A percentile compares a stretch with the other conserved stretches of the same genome.
phyloP scores from a whole-genome alignment of 1,284 basidiomycete species.

The Kalmanozyma brasiliensis region DNA sequence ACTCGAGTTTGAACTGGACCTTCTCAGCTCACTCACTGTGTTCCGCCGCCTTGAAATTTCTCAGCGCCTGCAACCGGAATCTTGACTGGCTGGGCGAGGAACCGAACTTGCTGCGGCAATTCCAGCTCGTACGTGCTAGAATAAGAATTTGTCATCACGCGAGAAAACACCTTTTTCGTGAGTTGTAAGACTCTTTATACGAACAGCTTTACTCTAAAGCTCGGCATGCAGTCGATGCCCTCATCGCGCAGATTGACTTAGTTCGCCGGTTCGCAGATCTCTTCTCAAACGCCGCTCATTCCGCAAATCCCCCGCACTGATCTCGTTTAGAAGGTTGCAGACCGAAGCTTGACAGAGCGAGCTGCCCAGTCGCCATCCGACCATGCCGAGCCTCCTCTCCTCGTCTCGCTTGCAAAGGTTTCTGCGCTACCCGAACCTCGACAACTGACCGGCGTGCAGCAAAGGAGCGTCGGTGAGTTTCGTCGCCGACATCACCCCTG shows the following conservation, averaged over 20 bases:
- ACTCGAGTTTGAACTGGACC: not conserved
- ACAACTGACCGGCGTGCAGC: too few species aligned
- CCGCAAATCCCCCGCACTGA: not conserved
- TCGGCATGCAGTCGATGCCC: not conserved
- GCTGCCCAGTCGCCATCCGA: not conserved
- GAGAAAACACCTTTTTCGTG: not conserved
- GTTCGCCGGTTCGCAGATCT: slow-evolving; percentile 25
- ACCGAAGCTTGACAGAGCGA: slow-evolving; percentile 15
- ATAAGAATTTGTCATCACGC: slow-evolving; percentile 17
- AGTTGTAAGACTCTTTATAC: not conserved
- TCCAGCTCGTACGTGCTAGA: slow-evolving; percentile 9
- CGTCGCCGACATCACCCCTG: not conserved
- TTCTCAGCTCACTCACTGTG: not conserved
- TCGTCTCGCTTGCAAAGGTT: not conserved
- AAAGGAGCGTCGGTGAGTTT: not conserved
- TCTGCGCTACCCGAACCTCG: slow-evolving; percentile 1
- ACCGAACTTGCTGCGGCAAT: slow-evolving; percentile 45
- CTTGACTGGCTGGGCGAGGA: not conserved
- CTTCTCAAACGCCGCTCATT: slow-evolving; percentile 2
- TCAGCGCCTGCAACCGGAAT: not conserved
- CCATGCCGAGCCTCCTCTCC: not conserved
- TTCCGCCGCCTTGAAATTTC: not conserved
- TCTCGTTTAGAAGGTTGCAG: slow-evolving; percentile 1
- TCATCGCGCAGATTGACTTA: slow-evolving; percentile 16
- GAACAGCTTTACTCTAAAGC: too few species aligned